A percentile compares a stretch with the other conserved stretches of the same genome.
Evolutionary conservation across 495 filamentous ascomycete species (phyloP).

Genomic region (Xylaria venustula): DNA sequence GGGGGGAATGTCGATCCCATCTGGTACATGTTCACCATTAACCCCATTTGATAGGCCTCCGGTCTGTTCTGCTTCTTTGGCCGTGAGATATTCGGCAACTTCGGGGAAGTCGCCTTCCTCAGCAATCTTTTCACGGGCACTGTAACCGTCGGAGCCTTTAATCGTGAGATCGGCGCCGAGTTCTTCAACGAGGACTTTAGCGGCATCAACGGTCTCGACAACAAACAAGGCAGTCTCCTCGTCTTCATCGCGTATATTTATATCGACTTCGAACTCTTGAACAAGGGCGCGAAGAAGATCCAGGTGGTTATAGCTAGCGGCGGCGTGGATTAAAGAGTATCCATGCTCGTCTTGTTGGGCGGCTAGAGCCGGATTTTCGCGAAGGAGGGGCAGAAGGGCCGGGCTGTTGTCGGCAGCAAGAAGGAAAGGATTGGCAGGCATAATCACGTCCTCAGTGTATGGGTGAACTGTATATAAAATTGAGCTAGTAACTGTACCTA

Average conservation of each 20-base stretch:
- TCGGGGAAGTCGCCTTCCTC: slow-evolving; percentile 67
- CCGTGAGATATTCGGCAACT: slow-evolving; percentile 65
- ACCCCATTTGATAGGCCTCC: slow-evolving; percentile 17
- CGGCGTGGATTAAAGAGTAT: slow-evolving; percentile 91
- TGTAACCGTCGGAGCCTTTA: slow-evolving; percentile 64
- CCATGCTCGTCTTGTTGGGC: slow-evolving; percentile 74
- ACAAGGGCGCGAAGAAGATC: slow-evolving; percentile 76
- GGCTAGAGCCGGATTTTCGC: slow-evolving; percentile 63
- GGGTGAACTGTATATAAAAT: too few species aligned
- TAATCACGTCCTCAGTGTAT: too few species aligned
- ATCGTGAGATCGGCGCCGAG: slow-evolving; percentile 65
- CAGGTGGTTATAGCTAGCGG: slow-evolving; percentile 83
- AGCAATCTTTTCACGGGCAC: slow-evolving; percentile 69
- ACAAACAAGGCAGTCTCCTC: slow-evolving; percentile 89
- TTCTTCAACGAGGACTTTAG: slow-evolving; percentile 76
- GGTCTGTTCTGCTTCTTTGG: slow-evolving; percentile 39
- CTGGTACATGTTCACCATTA: slow-evolving; percentile 23
- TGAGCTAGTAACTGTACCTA: too few species aligned
- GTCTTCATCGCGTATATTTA: slow-evolving; percentile 82
- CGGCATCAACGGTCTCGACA: slow-evolving; percentile 72
- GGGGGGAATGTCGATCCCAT: slow-evolving; percentile 39
- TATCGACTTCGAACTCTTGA: slow-evolving; percentile 70
- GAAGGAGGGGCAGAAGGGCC: slow-evolving; percentile 64
- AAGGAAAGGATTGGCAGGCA: slow-evolving; percentile 68
- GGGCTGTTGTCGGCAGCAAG: slow-evolving; percentile 74